A percentile compares a stretch with the other conserved stretches of the same genome.
Conservation (phyloP, 176 grass and related monocot genomes). For the Sorghum bicolor region DNA sequence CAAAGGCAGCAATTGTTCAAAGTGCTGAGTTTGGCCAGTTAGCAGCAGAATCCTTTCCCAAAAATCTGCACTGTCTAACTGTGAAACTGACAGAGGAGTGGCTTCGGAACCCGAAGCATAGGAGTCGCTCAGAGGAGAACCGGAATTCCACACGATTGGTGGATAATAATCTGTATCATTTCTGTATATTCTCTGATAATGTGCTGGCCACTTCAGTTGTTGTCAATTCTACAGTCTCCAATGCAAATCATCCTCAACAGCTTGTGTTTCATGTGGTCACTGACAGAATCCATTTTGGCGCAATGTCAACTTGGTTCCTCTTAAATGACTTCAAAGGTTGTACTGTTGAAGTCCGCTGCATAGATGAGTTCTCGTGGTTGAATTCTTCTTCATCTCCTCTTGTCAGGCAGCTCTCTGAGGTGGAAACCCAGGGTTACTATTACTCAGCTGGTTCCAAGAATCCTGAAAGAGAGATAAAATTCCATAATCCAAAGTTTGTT, state of each 20-base stretch:
- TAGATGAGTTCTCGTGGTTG: slow-evolving; percentile 95
- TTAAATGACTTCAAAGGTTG: slow-evolving; percentile 92
- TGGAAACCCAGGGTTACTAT: slow-evolving; percentile 58
- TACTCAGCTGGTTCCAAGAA: slow-evolving; percentile 43
- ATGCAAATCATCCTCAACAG: slow-evolving; percentile 97
- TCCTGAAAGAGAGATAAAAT: slow-evolving; percentile 68
- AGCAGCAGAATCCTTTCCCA: slow-evolving; percentile 78
- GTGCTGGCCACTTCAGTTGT: slow-evolving; percentile 87
- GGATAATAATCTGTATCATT: slow-evolving; percentile 97
- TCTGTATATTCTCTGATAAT: slow-evolving; percentile 98
- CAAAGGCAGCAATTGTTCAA: slow-evolving; percentile 82
- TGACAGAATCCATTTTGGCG: slow-evolving; percentile 62
- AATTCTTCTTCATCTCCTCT: slow-evolving; percentile 71
- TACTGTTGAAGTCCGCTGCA: slow-evolving; percentile 76
- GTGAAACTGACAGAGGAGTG: slow-evolving; percentile 84
- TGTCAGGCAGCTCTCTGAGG: slow-evolving; percentile 53
- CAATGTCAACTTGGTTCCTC: slow-evolving; percentile 94
- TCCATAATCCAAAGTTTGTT: slow-evolving; percentile 58
- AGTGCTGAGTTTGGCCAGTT: slow-evolving; percentile 85
- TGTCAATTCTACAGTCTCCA: slow-evolving; percentile 91
- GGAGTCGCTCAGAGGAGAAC: slow-evolving; percentile 61
- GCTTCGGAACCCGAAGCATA: slow-evolving; percentile 54
- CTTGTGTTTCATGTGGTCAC: slow-evolving; percentile 99
- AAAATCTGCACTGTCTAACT: slow-evolving; percentile 76
- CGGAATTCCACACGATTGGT: slow-evolving; percentile 86